Evolutionary conservation across 345 rosid species (phyloP), one percentile per base, ranked within the genome.

Genomic region (Anastatica hierochuntica): DNA sequence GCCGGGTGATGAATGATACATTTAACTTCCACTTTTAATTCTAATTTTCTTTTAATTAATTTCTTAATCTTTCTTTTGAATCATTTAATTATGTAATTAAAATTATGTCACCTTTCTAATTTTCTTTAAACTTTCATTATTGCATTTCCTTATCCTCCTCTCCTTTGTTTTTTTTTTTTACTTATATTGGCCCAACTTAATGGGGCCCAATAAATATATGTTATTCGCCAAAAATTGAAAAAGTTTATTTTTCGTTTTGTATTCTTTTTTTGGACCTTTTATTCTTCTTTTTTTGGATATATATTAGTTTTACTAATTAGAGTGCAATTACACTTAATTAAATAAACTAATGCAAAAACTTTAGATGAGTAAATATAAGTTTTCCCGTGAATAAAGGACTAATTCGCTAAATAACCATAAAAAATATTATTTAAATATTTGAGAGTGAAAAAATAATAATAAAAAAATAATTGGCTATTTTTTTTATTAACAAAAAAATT

Each of bases 1-100:
- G 74, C 67, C 74, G 74, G 71, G 66, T 58, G 66, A 37, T 64
- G 74, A 70, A 56, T 58, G 67, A 38, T 70, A 70, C 74, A 64
- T 64, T 63, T 59, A 70, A 70, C 74, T 34, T 59, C 66, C 70
- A 31, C 34, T 5, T 35, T 10, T 57, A 6, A 33, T 2, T 29
- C 33, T 27, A 21, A 14, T 42, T 42, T 1, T 17, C 36, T 53
- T 2, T 48, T 54, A 63, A 63, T 44, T 23, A 7, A 14, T 34
- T 52, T 52, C 0, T 8, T 60, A 30, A 34, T 53, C 50, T 21
- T 43, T 37, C n/a, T 35, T 62, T 34, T 7, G 0, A 0, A 3
- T 50, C 47, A 38, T 9, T 4, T 9, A 40, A 46, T 29, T 21
- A 21, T 2, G 2, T 21, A 21, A 21, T 46, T 10, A 41, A 31